phyloP scores from a whole-genome alignment of 1,139 yeast species.

The Yamadazyma oceani region DNA sequence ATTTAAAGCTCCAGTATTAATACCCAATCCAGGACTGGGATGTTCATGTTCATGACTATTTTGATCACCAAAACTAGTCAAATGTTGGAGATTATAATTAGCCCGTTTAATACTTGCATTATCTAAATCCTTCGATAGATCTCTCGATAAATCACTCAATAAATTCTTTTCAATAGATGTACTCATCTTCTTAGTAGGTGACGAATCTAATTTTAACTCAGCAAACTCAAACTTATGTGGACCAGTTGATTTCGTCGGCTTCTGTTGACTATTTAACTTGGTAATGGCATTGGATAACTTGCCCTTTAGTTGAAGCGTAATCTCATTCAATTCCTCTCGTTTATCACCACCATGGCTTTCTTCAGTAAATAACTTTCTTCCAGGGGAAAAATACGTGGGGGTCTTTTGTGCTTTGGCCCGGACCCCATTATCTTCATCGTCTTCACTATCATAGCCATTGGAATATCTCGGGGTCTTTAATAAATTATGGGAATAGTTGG shows the following conservation, averaged over 20 bases:
- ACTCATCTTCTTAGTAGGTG: constrained; percentile 30
- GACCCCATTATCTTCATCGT: constrained; percentile 14
- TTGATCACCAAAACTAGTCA: constrained; percentile 14
- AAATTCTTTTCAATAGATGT: constrained; percentile 16
- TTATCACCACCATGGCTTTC: constrained; percentile 14
- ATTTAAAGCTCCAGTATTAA: constrained; percentile 7
- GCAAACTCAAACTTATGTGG: constrained; percentile 30
- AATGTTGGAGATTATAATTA: constrained; percentile 39
- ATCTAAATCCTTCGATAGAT: constrained; percentile 8
- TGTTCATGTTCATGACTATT: too few relatives aligned
- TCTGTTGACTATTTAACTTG: constrained; percentile 30
- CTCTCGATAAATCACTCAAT: constrained; percentile 3
- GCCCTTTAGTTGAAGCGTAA: constrained; percentile 39
- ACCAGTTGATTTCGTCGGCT: constrained; percentile 14
- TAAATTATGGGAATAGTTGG: constrained; percentile 14
- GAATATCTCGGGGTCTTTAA: constrained; percentile 39
- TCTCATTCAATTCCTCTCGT: constrained; percentile 37
- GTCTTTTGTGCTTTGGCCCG: constrained; percentile 36
- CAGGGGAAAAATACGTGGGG: constrained; percentile 45
- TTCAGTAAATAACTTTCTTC: constrained; percentile 29
- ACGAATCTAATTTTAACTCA: constrained; percentile 32
- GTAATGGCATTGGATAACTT: constrained; percentile 43
- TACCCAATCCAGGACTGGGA: neutral
- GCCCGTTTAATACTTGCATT: constrained; percentile 19
- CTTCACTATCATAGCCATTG: constrained; percentile 28